phyloP scores from a whole-genome alignment of 768 basidiomycete genomes.

The Leccinellum rugosiceps region DNA sequence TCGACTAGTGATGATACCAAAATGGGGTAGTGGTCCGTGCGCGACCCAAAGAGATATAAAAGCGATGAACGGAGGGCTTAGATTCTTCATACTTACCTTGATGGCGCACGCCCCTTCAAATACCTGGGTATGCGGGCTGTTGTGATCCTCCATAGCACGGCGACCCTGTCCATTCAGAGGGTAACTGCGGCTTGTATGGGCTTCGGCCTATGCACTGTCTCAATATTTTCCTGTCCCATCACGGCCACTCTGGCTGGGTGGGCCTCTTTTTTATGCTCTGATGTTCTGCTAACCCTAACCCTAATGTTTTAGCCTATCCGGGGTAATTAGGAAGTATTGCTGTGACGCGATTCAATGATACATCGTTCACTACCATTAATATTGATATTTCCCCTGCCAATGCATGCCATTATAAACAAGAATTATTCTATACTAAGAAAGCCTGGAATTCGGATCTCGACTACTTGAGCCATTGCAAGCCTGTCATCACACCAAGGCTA shows the following conservation, averaged over 20 bases:
- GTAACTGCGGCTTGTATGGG: conserved; percentile 45
- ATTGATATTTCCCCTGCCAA: no score
- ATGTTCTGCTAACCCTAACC: conserved; percentile 27
- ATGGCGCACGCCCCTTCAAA: conserved; percentile 53
- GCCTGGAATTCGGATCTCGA: no score
- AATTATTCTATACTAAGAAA: no score
- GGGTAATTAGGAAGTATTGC: no score
- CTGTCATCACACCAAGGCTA: no score
- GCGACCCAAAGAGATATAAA: conserved; percentile 13
- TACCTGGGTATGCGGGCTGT: conserved; percentile 53
- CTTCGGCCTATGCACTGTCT: conserved; percentile 75
- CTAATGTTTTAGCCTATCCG: no score
- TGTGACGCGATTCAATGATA: no score
- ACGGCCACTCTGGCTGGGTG: conserved; percentile 52
- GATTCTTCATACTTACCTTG: conserved; percentile 55
- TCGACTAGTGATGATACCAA: not conserved
- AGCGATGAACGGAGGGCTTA: not conserved
- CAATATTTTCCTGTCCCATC: conserved; percentile 76
- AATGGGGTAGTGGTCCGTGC: conserved; percentile 24
- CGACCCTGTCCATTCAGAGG: conserved; percentile 51
- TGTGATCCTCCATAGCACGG: conserved; percentile 52
- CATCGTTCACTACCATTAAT: no score
- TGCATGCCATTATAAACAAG: no score
- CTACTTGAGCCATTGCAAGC: no score
- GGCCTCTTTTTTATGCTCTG: conserved; percentile 33